These are phyloP conservation scores for Anaeramoeba ignava DNA, from an alignment of 78 protist species.

Conservation along the genomic window DNA sequence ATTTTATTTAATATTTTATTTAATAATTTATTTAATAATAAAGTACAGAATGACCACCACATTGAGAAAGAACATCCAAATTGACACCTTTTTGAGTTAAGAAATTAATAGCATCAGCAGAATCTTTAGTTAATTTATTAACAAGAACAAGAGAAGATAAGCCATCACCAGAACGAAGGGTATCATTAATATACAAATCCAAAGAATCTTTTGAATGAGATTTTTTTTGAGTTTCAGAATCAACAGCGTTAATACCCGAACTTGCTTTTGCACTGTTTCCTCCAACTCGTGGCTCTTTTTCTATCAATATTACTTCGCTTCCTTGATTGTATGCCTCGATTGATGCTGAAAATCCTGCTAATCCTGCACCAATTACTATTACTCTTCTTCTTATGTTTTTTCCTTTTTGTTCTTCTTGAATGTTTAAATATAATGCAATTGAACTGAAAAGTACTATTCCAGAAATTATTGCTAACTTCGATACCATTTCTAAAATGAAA, in stretches of 20 bases:
- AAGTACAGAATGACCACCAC: background rate
- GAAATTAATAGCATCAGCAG: background rate
- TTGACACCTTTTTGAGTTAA: background rate
- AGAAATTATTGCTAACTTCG: too few species aligned
- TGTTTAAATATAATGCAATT: too few species aligned
- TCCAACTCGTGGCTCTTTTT: constrained; percentile 31
- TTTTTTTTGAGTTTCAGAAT: constrained; percentile 29
- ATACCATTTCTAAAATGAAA: too few species aligned
- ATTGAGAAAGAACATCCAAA: background rate
- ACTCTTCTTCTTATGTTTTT: background rate
- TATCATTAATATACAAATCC: constrained; percentile 33
- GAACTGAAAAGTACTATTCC: too few species aligned
- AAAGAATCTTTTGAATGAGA: constrained; percentile 22
- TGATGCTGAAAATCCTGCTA: background rate
- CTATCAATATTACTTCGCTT: constrained; percentile 33
- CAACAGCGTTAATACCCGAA: constrained; percentile 59
- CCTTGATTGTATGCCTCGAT: constrained; percentile 18
- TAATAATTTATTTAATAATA: too few species aligned
- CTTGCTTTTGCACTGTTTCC: constrained; percentile 71
- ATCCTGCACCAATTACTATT: background rate
- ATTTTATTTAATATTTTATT: too few species aligned
- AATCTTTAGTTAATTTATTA: background rate
- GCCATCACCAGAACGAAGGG: constrained; percentile 13
- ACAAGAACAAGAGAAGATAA: background rate
- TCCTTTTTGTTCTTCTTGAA: too few species aligned